These are phyloP conservation scores for Psilocybe tampanensis DNA, from an alignment of 768 basidiomycete species.

Conservation along the genomic window DNA sequence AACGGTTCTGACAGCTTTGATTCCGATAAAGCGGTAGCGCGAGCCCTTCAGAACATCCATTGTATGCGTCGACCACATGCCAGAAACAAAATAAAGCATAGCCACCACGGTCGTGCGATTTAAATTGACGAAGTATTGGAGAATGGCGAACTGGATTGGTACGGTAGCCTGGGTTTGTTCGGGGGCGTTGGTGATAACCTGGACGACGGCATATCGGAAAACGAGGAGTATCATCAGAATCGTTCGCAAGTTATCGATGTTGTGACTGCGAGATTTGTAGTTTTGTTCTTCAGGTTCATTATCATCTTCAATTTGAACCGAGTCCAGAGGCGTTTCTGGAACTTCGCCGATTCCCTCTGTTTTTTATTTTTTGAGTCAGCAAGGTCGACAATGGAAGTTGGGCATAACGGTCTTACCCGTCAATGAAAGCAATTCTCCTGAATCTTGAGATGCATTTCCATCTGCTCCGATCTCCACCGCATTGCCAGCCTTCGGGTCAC, in stretches of 20 bases:
- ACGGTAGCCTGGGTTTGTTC: neutral
- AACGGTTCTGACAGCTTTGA: neutral
- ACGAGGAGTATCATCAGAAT: neutral
- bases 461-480: neutral
- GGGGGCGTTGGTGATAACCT: neutral
- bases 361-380: neutral
- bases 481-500: neutral
- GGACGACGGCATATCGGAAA: neutral
- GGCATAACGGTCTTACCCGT: neutral
- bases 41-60: neutral
- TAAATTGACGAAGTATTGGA: neutral
- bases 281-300: neutral
- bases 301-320: neutral
- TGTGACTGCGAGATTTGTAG: neutral
- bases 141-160: neutral
- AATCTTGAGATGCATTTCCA: neutral
- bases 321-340: neutral
- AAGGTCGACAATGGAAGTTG: neutral
- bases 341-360: neutral
- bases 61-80: neutral
- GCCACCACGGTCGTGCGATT: neutral
- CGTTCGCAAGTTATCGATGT: neutral
- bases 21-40: neutral
- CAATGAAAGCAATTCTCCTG: neutral
- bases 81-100: neutral